Conservation (phyloP, 2,329 filamentous ascomycete genomes). For the Calonectria henricotiae region DNA sequence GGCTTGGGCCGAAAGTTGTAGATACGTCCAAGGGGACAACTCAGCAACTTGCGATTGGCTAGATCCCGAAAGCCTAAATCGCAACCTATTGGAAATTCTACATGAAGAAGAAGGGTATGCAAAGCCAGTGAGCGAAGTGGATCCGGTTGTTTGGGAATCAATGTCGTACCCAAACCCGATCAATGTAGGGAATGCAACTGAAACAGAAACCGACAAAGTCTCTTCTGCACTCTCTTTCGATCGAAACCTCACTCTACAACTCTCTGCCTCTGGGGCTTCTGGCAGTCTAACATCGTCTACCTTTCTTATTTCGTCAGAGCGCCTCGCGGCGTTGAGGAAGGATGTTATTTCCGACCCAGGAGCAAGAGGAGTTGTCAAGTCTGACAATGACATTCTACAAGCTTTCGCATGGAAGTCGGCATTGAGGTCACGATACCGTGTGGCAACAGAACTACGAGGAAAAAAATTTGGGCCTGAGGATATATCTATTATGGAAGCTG, state of each 20-base stretch:
- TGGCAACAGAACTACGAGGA: conserved; percentile 47
- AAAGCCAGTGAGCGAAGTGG: conserved; percentile 46
- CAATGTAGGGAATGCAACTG: conserved; percentile 46
- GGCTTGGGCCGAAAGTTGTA: conserved; percentile 55
- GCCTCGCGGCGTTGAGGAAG: conserved; percentile 51
- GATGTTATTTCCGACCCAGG: conserved; percentile 50
- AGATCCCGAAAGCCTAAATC: conserved; percentile 54
- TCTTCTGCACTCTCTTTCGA: neutral
- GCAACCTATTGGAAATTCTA: conserved; percentile 50
- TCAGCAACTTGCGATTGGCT: conserved; percentile 51
- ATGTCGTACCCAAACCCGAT: neutral
- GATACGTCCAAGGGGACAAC: conserved; percentile 45
- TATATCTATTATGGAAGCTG: conserved; percentile 55
- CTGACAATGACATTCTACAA: conserved; percentile 58
- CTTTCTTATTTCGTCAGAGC: conserved; percentile 55
- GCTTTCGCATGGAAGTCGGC: conserved; percentile 59
- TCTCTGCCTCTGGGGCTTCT: conserved; percentile 47
- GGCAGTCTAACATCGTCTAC: conserved; percentile 22
- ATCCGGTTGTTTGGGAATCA: conserved; percentile 50
- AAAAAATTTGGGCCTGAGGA: conserved; percentile 45
- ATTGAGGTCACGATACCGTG: conserved; percentile 56
- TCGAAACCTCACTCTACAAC: neutral
- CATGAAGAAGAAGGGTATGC: conserved; percentile 50
- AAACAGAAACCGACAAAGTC: neutral
- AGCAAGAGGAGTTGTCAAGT: conserved; percentile 49